Percentiles rank a stretch among this genome's conserved stretches.
These are phyloP conservation scores for Exophiala aquamarina DNA, from an alignment of 2,329 filamentous ascomycete genomes.

Conservation along the genomic window DNA sequence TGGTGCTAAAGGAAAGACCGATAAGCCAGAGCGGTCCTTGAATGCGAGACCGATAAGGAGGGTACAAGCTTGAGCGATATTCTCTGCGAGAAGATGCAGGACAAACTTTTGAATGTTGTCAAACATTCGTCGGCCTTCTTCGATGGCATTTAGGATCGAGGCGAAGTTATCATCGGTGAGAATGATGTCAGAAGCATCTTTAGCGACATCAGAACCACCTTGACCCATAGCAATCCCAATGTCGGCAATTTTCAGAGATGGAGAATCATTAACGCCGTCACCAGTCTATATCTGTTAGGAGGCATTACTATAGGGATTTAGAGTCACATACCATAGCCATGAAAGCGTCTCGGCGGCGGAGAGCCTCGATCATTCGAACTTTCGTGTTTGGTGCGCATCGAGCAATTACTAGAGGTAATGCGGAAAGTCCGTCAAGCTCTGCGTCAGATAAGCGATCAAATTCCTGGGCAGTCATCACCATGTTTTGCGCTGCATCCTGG, in stretches of 20 bases:
- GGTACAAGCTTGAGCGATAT: conserved; percentile 80
- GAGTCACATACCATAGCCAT: too few relatives aligned
- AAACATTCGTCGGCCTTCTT: conserved; percentile 81
- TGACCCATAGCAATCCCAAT: conserved; percentile 86
- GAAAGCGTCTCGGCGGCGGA: conserved; percentile 61
- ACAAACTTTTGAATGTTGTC: conserved; percentile 91
- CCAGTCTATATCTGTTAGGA: too few relatives aligned
- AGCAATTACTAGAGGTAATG: conserved; percentile 58
- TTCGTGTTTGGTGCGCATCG: conserved; percentile 65
- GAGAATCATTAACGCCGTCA: conserved; percentile 85
- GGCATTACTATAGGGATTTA: too few relatives aligned
- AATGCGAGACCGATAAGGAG: conserved; percentile 80
- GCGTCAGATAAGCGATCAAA: conserved; percentile 71
- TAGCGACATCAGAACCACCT: conserved; percentile 80
- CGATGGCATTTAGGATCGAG: conserved; percentile 78
- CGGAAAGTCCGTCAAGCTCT: conserved; percentile 61
- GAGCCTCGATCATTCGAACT: conserved; percentile 77
- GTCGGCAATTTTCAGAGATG: conserved; percentile 76
- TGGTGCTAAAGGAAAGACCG: conserved; percentile 82
- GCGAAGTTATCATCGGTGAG: conserved; percentile 86
- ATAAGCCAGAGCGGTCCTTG: conserved; percentile 68
- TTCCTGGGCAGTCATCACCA: conserved; percentile 69
- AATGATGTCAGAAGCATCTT: conserved; percentile 65
- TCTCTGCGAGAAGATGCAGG: conserved; percentile 74
- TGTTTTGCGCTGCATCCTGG: conserved; percentile 59